These are phyloP conservation scores for Candida sp. DNA, from an alignment of 1,139 yeast genomes.

Conservation along the genomic window DNA sequence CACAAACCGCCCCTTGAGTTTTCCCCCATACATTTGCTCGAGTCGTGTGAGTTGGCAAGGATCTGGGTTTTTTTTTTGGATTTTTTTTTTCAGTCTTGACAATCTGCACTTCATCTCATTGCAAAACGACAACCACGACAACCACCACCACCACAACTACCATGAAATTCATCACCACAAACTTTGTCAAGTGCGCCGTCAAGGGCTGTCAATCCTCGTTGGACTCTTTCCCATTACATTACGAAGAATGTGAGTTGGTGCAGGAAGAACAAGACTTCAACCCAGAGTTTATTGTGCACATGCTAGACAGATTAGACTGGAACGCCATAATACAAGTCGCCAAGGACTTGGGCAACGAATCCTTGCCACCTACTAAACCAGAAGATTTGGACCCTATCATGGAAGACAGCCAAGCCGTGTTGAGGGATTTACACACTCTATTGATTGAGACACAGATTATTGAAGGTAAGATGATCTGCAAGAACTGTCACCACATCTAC, in stretches of 20 bases:
- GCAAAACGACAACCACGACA: background rate
- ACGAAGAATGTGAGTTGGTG: slow-evolving; percentile 70
- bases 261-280: slow-evolving; percentile 85
- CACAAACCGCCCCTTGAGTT: background rate
- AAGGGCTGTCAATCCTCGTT: slow-evolving; percentile 76
- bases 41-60: background rate
- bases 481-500: slow-evolving; percentile 85
- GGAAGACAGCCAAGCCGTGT: slow-evolving; percentile 64
- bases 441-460: slow-evolving; percentile 83
- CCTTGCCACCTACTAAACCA: slow-evolving; percentile 70
- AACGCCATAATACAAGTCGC: slow-evolving; percentile 80
- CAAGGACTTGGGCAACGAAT: slow-evolving; percentile 68
- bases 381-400: slow-evolving; percentile 55
- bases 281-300: slow-evolving; percentile 77
- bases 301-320: slow-evolving; percentile 91
- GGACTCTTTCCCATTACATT: slow-evolving; percentile 82
- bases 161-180: slow-evolving; percentile 94
- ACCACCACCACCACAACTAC: background rate
- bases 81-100: slow-evolving; percentile 1
- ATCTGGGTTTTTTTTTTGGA: background rate
- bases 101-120: slow-evolving; percentile 1
- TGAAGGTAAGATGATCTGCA: slow-evolving; percentile 91
- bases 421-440: slow-evolving; percentile 77
- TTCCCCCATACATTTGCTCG: background rate
- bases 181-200: slow-evolving; percentile 94